Evolutionary conservation across 176 grass and related monocot species (phyloP).

Genomic region (Bolboschoenus planiculmis): DNA sequence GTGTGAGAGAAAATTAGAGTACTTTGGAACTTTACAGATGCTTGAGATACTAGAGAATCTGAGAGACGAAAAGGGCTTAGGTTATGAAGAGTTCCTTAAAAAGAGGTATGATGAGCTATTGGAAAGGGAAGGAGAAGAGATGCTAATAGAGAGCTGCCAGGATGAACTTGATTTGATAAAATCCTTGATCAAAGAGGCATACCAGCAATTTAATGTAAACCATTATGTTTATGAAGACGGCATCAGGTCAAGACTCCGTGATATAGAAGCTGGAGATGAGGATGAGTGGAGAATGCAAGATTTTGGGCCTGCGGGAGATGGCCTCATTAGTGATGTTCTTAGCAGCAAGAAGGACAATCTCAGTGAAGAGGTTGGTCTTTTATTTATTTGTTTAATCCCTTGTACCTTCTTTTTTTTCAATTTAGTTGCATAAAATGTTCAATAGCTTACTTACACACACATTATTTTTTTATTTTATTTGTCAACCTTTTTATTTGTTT

Average conservation of each 20-base stretch:
- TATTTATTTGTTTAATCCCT: background rate
- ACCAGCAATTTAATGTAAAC: conserved; percentile 31
- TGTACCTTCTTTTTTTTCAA: background rate
- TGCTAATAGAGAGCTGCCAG: conserved; percentile 32
- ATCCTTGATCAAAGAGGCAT: conserved; percentile 64
- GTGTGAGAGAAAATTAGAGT: conserved; percentile 69
- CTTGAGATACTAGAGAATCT: conserved; percentile 44
- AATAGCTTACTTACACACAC: background rate
- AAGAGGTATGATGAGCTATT: conserved; percentile 55
- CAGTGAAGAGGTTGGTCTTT: conserved; percentile 44
- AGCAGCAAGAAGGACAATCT: conserved; percentile 52
- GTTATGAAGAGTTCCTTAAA: conserved; percentile 58
- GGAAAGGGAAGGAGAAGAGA: conserved; percentile 37
- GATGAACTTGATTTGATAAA: conserved; percentile 56
- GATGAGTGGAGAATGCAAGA: conserved; percentile 64
- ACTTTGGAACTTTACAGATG: conserved; percentile 48
- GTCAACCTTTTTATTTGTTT: background rate
- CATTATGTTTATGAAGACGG: conserved; percentile 57
- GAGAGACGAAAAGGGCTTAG: conserved; percentile 55
- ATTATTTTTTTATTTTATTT: background rate
- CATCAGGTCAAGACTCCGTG: conserved; percentile 37
- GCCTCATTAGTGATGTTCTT: conserved; percentile 36
- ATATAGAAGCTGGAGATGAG: conserved; percentile 44
- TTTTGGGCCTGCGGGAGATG: conserved; percentile 53
- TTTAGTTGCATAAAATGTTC: background rate